Conservation (phyloP, 139 green algal species). For the Penium margaritaceum region DNA sequence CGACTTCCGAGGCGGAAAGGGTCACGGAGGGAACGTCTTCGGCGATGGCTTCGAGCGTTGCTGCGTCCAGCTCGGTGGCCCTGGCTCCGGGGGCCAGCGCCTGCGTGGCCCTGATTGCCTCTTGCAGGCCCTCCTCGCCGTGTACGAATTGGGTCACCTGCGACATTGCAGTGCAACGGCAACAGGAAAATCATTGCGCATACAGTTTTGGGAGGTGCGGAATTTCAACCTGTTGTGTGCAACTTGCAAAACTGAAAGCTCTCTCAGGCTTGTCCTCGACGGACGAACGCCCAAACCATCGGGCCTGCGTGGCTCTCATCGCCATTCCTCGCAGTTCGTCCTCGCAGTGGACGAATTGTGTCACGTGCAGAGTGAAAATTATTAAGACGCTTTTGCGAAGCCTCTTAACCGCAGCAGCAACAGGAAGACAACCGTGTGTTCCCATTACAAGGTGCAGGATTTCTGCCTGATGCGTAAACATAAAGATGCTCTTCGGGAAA, state of each 20-base stretch:
- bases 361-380: background rate
- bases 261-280: too few relatives aligned
- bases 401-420: too few relatives aligned
- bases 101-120: slow-evolving; percentile 78
- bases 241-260: too few relatives aligned
- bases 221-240: background rate
- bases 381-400: background rate
- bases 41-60: slow-evolving; percentile 38
- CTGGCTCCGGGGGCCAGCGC: slow-evolving; percentile 65
- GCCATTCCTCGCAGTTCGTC: background rate
- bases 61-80: slow-evolving; percentile 73
- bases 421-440: too few relatives aligned
- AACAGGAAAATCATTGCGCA: background rate
- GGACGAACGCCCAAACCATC: background rate
- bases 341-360: background rate
- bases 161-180: too few relatives aligned
- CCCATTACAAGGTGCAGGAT: too few relatives aligned
- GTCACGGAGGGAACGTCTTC: slow-evolving; percentile 60
- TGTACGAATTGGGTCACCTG: slow-evolving; percentile 84
- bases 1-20: slow-evolving; percentile 53
- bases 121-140: slow-evolving; percentile 75
- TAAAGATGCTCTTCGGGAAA: too few relatives aligned
- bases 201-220: background rate
- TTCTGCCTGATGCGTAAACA: too few relatives aligned
- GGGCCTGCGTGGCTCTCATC: background rate